Conservation (phyloP, 768 basidiomycete genomes). For the Pleurotus djamor region DNA sequence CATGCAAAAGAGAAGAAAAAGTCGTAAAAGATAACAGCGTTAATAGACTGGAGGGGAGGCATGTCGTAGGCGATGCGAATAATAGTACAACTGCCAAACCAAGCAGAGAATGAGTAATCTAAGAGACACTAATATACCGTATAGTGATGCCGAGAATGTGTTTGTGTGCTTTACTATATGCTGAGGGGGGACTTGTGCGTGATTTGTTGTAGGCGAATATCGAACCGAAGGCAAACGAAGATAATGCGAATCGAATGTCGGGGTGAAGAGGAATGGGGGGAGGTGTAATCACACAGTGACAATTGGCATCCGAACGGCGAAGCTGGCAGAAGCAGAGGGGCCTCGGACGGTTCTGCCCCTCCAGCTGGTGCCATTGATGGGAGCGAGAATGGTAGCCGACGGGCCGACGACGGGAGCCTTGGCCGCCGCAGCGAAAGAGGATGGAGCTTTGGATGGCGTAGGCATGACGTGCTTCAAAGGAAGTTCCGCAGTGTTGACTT, state of each 20-base stretch:
- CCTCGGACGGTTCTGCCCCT: constrained; percentile 3
- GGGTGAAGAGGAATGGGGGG: not conserved
- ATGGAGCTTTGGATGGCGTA: not conserved
- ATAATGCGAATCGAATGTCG: not conserved
- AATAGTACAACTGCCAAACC: constrained; percentile 5
- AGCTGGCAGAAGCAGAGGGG: not conserved
- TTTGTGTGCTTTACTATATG: not conserved
- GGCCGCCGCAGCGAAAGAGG: constrained; percentile 2
- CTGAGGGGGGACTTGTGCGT: not conserved
- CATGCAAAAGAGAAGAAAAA: not conserved
- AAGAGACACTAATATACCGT: constrained; percentile 3
- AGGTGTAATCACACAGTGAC: not conserved
- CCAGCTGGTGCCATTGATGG: constrained; percentile 6
- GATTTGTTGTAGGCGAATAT: not conserved
- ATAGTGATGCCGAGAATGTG: not conserved
- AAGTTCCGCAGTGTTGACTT: not conserved
- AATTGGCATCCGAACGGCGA: constrained; percentile 4
- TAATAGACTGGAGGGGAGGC: not conserved
- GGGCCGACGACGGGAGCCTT: not conserved
- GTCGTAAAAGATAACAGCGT: not conserved
- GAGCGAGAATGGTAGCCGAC: constrained; percentile 3
- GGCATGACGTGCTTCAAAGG: not conserved
- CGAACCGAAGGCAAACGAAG: constrained; percentile 3
- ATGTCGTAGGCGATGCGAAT: constrained; percentile 5
- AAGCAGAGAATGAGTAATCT: constrained; percentile 5